Conservation (phyloP, 2,329 filamentous ascomycete genomes). For the Verticillium zaregamsianum region DNA sequence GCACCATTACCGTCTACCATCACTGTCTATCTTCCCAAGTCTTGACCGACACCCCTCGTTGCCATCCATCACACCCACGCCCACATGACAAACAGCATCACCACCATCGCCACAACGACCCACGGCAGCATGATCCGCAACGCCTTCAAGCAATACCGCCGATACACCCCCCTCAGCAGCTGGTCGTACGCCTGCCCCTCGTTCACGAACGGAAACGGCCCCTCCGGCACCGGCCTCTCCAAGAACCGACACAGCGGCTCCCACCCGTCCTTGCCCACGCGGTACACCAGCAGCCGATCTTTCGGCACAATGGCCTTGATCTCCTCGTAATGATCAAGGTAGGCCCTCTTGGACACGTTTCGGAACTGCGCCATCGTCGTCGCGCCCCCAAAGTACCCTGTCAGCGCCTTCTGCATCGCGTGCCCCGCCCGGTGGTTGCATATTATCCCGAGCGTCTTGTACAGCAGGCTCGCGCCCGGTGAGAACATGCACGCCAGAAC, state of each 20-base stretch:
- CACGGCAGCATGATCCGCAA: neutral
- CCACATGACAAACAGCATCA: neutral
- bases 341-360: neutral
- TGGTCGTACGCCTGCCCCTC: constrained; percentile 7
- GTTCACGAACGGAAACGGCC: constrained; percentile 29
- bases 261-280: constrained; percentile 31
- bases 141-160: neutral
- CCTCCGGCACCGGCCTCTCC: constrained; percentile 25
- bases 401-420: neutral
- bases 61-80: neutral
- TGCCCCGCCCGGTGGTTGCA: neutral
- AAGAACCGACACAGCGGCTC: constrained; percentile 35
- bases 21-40: too few species aligned
- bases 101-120: neutral
- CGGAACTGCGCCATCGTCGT: neutral
- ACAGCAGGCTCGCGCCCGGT: neutral
- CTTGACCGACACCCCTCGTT: too few species aligned
- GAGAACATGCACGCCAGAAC: constrained; percentile 2
- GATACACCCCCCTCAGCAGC: neutral
- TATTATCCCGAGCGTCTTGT: neutral
- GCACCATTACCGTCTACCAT: too few species aligned
- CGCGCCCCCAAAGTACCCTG: neutral
- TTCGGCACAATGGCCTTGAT: constrained; percentile 6
- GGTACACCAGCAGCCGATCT: constrained; percentile 27
- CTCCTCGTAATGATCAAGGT: constrained; percentile 6